Conservation (phyloP, 306 rosid genomes). For the Ziziphus jujuba region DNA sequence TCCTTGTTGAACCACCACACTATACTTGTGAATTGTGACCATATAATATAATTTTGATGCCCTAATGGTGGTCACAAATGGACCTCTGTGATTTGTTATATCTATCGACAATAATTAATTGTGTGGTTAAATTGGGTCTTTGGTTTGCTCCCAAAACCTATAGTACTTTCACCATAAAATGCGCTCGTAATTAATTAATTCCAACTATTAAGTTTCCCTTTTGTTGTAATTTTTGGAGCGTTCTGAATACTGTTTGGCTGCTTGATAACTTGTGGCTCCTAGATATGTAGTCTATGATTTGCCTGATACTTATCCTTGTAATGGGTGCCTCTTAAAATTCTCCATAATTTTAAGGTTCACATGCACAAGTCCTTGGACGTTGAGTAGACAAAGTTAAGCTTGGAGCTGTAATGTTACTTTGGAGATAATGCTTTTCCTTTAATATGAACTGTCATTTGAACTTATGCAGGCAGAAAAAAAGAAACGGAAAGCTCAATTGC, state of each 20-base stretch:
- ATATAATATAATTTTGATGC: background rate
- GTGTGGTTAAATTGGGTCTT: background rate
- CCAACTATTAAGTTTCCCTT: background rate
- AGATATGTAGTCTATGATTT: background rate
- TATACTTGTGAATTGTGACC: background rate
- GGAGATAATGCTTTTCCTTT: conserved; percentile 6
- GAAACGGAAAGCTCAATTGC: conserved; percentile 73
- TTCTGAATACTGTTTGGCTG: background rate
- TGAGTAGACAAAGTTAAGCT: background rate
- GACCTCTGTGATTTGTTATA: background rate
- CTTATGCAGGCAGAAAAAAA: conserved; percentile 62
- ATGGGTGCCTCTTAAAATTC: background rate
- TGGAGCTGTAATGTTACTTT: background rate
- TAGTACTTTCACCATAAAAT: background rate
- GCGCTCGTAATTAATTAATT: background rate
- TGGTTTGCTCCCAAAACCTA: background rate
- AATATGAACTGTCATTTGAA: conserved; percentile 18
- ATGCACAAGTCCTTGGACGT: background rate
- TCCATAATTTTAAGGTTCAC: background rate
- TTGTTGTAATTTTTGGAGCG: too few relatives aligned
- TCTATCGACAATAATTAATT: background rate
- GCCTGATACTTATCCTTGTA: background rate
- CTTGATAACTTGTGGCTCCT: background rate
- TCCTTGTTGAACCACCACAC: background rate
- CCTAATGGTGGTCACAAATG: background rate